Conservation (phyloP, 148 eudicot species). For the Selenicereus undatus region DNA sequence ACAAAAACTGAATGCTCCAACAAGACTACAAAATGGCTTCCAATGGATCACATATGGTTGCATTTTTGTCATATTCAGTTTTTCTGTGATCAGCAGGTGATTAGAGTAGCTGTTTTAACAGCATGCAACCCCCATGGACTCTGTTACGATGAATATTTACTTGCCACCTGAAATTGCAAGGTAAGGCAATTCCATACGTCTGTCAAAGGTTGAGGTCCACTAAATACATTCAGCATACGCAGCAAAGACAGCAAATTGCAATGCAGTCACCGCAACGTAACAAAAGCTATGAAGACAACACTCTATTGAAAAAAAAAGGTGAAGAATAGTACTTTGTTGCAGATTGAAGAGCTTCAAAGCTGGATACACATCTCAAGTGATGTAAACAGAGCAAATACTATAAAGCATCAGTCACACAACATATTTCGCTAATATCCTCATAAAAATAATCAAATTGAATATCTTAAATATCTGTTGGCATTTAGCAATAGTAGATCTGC, state of each 20-base stretch:
- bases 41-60: not conserved
- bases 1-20: too few species aligned
- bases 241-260: not conserved
- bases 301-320: conserved; percentile 6
- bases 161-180: not conserved
- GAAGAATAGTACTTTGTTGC: conserved; percentile 47
- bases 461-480: not conserved
- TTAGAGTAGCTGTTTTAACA: not conserved
- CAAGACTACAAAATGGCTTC: not conserved
- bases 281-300: too few species aligned
- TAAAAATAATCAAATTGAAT: not conserved
- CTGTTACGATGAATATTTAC: not conserved
- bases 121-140: not conserved
- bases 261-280: too few species aligned
- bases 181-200: not conserved
- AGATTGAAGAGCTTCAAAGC: conserved; percentile 67
- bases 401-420: not conserved
- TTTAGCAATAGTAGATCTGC: not conserved
- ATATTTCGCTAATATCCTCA: not conserved
- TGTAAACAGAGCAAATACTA: conserved; percentile 4
- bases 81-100: not conserved
- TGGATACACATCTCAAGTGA: conserved; percentile 60
- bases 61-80: not conserved
- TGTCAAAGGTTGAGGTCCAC: not conserved
- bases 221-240: too few species aligned